These are phyloP conservation scores for Hypoxylon crocopeplum DNA, from an alignment of 495 filamentous ascomycete species.

Conservation along the genomic window DNA sequence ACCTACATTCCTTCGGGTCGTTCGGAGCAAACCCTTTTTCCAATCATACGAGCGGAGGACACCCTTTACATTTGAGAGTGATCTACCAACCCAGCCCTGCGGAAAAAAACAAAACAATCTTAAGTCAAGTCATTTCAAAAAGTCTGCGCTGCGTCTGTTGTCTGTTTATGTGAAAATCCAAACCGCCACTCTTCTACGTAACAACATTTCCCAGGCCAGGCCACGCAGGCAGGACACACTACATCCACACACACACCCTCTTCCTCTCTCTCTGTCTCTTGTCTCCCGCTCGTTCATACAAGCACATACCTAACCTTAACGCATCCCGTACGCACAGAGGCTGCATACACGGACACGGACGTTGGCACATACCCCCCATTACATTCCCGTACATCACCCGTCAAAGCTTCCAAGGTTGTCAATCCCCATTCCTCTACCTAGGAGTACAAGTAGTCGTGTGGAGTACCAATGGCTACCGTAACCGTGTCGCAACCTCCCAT, in stretches of 20 bases:
- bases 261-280: background rate
- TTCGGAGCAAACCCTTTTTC: conserved; percentile 28
- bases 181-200: background rate
- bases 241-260: conserved; percentile 4
- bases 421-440: background rate
- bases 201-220: background rate
- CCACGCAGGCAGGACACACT: background rate
- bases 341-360: conserved; percentile 8
- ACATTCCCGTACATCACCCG: conserved; percentile 13
- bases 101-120: conserved; percentile 12
- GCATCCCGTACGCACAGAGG: background rate
- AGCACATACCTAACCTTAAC: conserved; percentile 5
- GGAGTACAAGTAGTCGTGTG: conserved; percentile 19
- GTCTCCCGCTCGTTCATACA: background rate
- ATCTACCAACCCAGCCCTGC: conserved; percentile 19
- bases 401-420: conserved; percentile 5
- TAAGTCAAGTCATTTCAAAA: conserved; percentile 30
- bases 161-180: conserved; percentile 18
- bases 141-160: conserved; percentile 14
- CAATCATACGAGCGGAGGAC: conserved; percentile 35
- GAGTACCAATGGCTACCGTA: conserved; percentile 38
- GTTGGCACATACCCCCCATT: conserved; percentile 12
- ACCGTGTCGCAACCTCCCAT: conserved; percentile 30
- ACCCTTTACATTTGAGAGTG: conserved; percentile 4
- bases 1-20: conserved; percentile 32